A percentile compares a stretch with the other conserved stretches of the same genome.
Evolutionary conservation across 1,284 basidiomycete genomes (phyloP).

Genomic region (Leucoagaricus sp.): DNA sequence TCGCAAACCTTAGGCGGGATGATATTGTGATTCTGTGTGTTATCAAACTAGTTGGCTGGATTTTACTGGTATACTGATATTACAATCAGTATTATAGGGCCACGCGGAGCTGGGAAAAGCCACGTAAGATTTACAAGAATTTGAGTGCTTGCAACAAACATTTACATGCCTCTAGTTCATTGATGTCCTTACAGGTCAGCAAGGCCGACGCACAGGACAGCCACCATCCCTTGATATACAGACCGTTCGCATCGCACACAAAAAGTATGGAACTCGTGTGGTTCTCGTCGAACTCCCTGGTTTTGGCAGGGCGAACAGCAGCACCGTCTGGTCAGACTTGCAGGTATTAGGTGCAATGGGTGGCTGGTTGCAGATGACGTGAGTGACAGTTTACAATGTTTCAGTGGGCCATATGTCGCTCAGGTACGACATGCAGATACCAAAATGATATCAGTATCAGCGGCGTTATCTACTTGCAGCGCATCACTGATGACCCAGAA

Average conservation of each 20-base stretch:
- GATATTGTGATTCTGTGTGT: no score
- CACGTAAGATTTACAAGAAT: background rate
- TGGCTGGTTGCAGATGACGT: background rate
- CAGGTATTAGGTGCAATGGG: background rate
- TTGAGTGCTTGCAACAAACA: background rate
- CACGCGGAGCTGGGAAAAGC: background rate
- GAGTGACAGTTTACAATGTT: background rate
- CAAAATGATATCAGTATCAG: background rate
- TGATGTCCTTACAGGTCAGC: background rate
- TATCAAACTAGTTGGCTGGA: no score
- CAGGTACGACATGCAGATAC: background rate
- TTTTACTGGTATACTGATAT: no score
- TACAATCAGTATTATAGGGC: background rate
- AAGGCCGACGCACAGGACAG: background rate
- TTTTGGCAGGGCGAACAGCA: background rate
- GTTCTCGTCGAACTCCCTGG: background rate
- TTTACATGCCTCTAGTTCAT: background rate
- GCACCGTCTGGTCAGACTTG: background rate
- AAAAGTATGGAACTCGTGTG: background rate
- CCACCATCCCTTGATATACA: background rate
- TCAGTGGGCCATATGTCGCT: background rate
- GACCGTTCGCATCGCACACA: background rate
- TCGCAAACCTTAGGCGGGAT: no score
- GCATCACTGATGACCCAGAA: background rate
- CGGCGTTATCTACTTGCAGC: background rate